phyloP scores from a whole-genome alignment of 202 grass and related monocot genomes.

The Setaria viridis region DNA sequence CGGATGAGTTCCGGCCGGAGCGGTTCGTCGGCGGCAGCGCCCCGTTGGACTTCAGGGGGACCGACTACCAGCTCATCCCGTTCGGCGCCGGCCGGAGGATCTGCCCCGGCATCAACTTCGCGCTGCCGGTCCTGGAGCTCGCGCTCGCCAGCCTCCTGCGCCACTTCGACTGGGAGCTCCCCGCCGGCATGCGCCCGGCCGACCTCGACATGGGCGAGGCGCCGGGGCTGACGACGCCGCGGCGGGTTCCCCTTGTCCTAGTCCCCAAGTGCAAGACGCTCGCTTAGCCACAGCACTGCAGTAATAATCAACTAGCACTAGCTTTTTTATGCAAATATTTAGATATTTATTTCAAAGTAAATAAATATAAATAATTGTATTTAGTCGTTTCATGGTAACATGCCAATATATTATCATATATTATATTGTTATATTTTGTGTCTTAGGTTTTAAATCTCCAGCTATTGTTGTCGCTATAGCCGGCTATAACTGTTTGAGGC shows the following conservation, averaged over 20 bases:
- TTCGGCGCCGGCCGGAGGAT: slow-evolving; percentile 72
- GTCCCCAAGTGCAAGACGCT: slow-evolving; percentile 33
- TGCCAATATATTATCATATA: no score
- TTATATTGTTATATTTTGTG: no score
- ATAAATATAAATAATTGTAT: no score
- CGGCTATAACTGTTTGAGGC: no score
- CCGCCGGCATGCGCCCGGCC: slow-evolving; percentile 21
- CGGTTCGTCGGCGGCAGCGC: slow-evolving; percentile 42
- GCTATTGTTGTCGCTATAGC: no score
- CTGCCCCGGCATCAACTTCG: slow-evolving; percentile 68
- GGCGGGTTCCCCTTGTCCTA: slow-evolving; percentile 51
- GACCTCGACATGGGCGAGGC: slow-evolving; percentile 66
- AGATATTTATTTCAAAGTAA: no score
- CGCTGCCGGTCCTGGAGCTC: slow-evolving; percentile 48
- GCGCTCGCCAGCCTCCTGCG: slow-evolving; percentile 50
- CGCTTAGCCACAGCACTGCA: not conserved
- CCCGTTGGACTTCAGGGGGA: slow-evolving; percentile 51
- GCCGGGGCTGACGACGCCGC: slow-evolving; percentile 53
- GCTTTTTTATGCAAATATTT: no score
- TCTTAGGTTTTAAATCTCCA: no score
- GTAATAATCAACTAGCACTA: not conserved
- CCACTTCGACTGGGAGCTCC: slow-evolving; percentile 71
- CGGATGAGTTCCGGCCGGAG: slow-evolving; percentile 76
- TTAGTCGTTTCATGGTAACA: no score
- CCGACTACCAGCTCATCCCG: slow-evolving; percentile 59